Percentiles rank a stretch among this genome's conserved stretches.
These are phyloP conservation scores for Quercus tomentella DNA, from an alignment of 331 rosid genomes.

Conservation along the genomic window DNA sequence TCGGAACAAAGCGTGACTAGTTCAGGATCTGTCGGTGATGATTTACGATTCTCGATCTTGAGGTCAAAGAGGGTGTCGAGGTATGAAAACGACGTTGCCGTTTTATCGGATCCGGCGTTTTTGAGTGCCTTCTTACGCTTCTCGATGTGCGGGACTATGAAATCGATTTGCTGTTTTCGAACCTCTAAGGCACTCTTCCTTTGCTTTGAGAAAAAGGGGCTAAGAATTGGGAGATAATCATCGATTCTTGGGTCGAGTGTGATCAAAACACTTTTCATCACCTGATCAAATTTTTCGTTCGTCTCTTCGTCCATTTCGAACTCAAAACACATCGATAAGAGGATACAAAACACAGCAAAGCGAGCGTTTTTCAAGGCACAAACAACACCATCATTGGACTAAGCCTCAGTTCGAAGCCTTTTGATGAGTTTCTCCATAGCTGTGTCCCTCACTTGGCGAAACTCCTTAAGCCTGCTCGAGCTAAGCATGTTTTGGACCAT, in stretches of 20 bases:
- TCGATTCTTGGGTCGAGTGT: conserved; percentile 81
- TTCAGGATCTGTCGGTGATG: conserved; percentile 55
- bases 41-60: conserved; percentile 51
- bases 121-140: conserved; percentile 53
- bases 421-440: conserved; percentile 63
- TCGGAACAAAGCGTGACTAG: conserved; percentile 73
- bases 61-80: conserved; percentile 82
- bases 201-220: conserved; percentile 67
- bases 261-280: conserved; percentile 61
- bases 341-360: conserved; percentile 71
- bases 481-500: conserved; percentile 97
- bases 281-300: conserved; percentile 55
- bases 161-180: conserved; percentile 51
- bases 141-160: conserved; percentile 50
- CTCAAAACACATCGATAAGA: conserved; percentile 78
- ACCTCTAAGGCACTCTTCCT: conserved; percentile 52
- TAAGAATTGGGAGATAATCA: conserved; percentile 66
- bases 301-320: conserved; percentile 76
- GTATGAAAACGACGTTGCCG: conserved; percentile 83
- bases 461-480: conserved; percentile 60
- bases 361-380: conserved; percentile 59
- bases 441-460: conserved; percentile 42
- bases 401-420: conserved; percentile 46
- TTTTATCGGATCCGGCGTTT: conserved; percentile 58
- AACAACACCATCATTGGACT: conserved; percentile 47